These are phyloP conservation scores for Achaetomium macrosporum DNA, from an alignment of 2,329 filamentous ascomycete genomes.

Conservation along the genomic window DNA sequence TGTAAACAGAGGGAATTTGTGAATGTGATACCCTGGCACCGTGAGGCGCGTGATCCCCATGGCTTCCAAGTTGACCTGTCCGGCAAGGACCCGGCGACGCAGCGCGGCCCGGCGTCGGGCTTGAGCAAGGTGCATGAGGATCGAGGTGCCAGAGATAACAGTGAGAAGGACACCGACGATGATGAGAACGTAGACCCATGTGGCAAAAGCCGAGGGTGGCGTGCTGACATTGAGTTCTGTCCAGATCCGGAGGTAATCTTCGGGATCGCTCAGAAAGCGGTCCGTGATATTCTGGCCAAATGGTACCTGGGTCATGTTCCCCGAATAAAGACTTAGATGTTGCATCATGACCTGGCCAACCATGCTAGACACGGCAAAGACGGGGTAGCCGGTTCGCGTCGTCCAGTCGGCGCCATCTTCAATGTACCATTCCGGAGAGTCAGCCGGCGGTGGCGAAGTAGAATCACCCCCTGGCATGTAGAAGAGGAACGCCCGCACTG, in stretches of 20 bases:
- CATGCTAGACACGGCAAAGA: slow-evolving; percentile 71
- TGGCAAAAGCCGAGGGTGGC: slow-evolving; percentile 53
- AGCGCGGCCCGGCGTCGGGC: slow-evolving; percentile 62
- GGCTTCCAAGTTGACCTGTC: slow-evolving; percentile 80
- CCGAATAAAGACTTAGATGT: slow-evolving; percentile 70
- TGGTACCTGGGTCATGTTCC: slow-evolving; percentile 59
- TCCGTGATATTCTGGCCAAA: slow-evolving; percentile 50
- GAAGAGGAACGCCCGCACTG: slow-evolving; percentile 58
- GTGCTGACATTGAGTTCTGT: slow-evolving; percentile 46
- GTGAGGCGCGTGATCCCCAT: slow-evolving; percentile 78
- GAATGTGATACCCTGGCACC: slow-evolving; percentile 65
- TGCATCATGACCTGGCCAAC: slow-evolving; percentile 64
- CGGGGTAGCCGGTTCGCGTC: slow-evolving; percentile 63
- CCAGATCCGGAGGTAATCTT: slow-evolving; percentile 57
- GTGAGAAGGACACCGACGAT: slow-evolving; percentile 66
- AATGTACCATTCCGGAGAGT: slow-evolving; percentile 64
- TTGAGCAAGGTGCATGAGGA: slow-evolving; percentile 73
- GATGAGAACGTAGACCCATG: slow-evolving; percentile 74
- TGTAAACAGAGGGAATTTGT: slow-evolving; percentile 70
- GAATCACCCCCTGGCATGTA: slow-evolving; percentile 53
- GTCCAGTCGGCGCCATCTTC: slow-evolving; percentile 68
- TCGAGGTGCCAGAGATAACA: slow-evolving; percentile 61
- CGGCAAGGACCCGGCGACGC: slow-evolving; percentile 63
- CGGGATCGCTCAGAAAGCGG: slow-evolving; percentile 48
- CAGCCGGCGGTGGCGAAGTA: slow-evolving; percentile 57